Evolutionary conservation across 1,139 yeast genomes (phyloP).

Genomic region (Zygosaccharomyces pseudobailii): DNA sequence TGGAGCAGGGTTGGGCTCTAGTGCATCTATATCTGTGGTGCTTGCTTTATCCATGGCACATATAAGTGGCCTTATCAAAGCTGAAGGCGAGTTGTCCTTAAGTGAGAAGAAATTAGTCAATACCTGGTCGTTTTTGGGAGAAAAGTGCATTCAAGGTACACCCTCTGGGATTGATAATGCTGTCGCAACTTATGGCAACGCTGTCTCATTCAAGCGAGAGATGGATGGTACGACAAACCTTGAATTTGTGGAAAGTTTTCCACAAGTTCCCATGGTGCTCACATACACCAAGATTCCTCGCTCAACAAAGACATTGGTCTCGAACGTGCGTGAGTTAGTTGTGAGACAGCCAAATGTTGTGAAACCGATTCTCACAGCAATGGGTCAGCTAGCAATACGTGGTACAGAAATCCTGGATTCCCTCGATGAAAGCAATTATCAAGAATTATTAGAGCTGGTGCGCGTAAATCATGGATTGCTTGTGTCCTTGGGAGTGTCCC

Average conservation of each 20-base stretch:
- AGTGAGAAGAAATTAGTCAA: slow-evolving; percentile 63
- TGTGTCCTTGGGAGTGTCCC: slow-evolving; percentile 86
- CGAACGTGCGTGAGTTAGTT: slow-evolving; percentile 60
- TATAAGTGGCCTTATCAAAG: slow-evolving; percentile 51
- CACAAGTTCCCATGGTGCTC: slow-evolving; percentile 66
- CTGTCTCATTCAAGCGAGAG: slow-evolving; percentile 75
- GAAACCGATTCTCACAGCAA: slow-evolving; percentile 60
- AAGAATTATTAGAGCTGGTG: slow-evolving; percentile 56
- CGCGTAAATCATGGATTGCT: slow-evolving; percentile 84
- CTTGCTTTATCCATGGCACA: slow-evolving; percentile 69
- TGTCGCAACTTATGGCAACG: slow-evolving; percentile 94
- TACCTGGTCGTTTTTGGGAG: slow-evolving; percentile 88
- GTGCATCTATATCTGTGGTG: slow-evolving; percentile 87
- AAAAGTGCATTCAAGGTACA: slow-evolving; percentile 91
- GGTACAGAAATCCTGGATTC: slow-evolving; percentile 41
- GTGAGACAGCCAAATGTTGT: slow-evolving; percentile 51
- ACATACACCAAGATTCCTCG: slow-evolving; percentile 86
- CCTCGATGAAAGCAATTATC: slow-evolving; percentile 32
- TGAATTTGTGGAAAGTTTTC: slow-evolving; percentile 44
- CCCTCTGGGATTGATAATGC: slow-evolving; percentile 98
- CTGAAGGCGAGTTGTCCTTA: slow-evolving; percentile 25
- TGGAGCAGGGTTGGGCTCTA: slow-evolving; percentile 96
- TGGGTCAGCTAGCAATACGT: slow-evolving; percentile 61
- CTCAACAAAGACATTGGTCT: slow-evolving; percentile 79
- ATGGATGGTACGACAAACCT: slow-evolving; percentile 25